phyloP scores from a whole-genome alignment of 176 grass and related monocot genomes.

The Oryza rufipogon region DNA sequence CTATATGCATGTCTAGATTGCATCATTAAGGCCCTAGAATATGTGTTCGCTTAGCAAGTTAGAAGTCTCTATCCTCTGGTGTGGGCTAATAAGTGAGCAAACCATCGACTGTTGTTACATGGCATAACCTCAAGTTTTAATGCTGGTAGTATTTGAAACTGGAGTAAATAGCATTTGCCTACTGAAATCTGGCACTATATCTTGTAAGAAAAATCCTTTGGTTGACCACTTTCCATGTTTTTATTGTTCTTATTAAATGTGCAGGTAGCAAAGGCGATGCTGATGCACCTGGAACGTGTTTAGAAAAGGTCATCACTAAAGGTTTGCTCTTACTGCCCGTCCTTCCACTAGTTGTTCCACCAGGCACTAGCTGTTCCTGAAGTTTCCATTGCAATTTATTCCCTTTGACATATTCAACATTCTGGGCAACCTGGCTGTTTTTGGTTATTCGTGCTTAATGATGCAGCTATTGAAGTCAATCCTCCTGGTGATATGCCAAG shows the following conservation, averaged over 20 bases:
- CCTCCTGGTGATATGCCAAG: neutral
- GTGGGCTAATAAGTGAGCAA: neutral
- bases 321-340: constrained; percentile 17
- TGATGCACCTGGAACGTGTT: constrained; percentile 7
- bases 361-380: constrained; percentile 18
- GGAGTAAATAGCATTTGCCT: neutral
- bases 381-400: constrained; percentile 1
- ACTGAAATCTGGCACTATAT: neutral
- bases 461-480: constrained; percentile 22
- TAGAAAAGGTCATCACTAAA: constrained; percentile 20
- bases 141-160: neutral
- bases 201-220: neutral
- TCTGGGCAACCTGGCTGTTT: constrained; percentile 22
- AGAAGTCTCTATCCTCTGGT: neutral
- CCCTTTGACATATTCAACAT: constrained; percentile 2
- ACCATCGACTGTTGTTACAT: neutral
- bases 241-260: constrained; percentile 26
- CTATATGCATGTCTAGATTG: constrained; percentile 21
- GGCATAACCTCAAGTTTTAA: neutral
- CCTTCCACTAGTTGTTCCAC: constrained; percentile 15
- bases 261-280: constrained; percentile 38
- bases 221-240: neutral
- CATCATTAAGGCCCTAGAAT: neutral
- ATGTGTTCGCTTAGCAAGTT: neutral
- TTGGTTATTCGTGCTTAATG: constrained; percentile 12